Base-by-base conservation (phyloP, 1,284 basidiomycete genomes). In the Cerioporus squamosus region DNA sequence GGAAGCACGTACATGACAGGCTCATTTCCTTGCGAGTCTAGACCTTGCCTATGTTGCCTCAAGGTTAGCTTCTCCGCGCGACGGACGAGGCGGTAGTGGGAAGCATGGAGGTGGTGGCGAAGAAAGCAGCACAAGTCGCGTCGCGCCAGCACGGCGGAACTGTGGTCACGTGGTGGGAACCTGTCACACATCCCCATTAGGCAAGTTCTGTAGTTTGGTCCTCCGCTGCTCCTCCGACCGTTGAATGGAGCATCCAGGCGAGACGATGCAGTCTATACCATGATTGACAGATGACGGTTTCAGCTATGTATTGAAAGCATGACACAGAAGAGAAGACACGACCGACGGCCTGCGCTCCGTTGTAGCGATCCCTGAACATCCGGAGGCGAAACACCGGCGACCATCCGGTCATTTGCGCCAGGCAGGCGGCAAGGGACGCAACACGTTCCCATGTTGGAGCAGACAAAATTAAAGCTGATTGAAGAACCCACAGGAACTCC, bases 121-220 rank as follows among this genome's bases (percentile, higher is more conserved):
- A 29, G 18, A 23, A 10, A 15, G 33, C 33, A 36, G 33, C 33
- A 22, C 43, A 29, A n/a, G 51, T 45, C 51, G 51, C 33, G 51
- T 39, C 20, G 20, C 24, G 45, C 33, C 33, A 36, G 33, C 33
- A 15, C 33, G 14, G 3, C 33, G 7, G 22, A 36, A 17, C n/a
- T 33, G n/a, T 9, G 10, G n/a, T 55, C 54, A 55, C 54, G 54
- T 55, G 54, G 31, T 44, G 54, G 15, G 54, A 55, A 48, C 12
- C 36, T 7, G 31, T 22, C 14, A 2, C 17, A 33, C 14, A 14
- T 42, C 29, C 15, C 22, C 8, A 33, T 44, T 12, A 55, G 54
- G 54, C 54, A 55, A 29, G 26, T 44, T 24, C 47, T 50, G 54
- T 55, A 44, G 54, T 55, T 54, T 18, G 31, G 33, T 12, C 40